Base-by-base conservation (phyloP, 441 rosid species). In the Codiaeum variegatum region DNA sequence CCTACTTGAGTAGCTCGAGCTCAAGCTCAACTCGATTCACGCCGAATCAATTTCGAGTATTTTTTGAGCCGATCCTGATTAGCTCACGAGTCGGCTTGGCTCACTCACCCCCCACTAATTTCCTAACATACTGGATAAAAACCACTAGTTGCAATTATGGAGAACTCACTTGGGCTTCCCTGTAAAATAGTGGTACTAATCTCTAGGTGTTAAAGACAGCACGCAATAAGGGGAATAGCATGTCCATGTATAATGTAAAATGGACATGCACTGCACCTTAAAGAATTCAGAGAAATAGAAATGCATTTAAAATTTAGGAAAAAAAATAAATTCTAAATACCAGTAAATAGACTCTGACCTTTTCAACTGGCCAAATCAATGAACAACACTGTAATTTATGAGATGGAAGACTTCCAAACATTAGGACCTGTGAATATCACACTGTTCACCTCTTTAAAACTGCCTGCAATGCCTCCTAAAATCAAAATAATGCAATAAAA, bases 221-320 rank as follows among this genome's bases (percentile, higher is more conserved):
- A 56, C 29, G 68, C 51, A 62, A 58, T 16, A 51, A 40, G 21
- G 5, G 36, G 44, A 23, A 49, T 31, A 34, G 58, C 75, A 73
- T 59, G 79, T 73, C 82, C 34, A 31, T 40, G 62, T 15, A 74
- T 46, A 32, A 78, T 73, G 66, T 76, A 73, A 62, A 62, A 77
- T 58, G 12, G 66, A 65, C n/a, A 28, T 28, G 66, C 54, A 52
- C 61, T n/a, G 6, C 6, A 69, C 40, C 29, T 10, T 34, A 51
- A 56, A 21, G 3, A 42, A 31, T 23, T 42, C 11, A 5, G 3
- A 40, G 38, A 46, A 46, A 47, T 44, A 6, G 56, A 31, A 47
- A 66, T 11, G 8, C 38, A 32, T 1, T 40, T 13, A 1, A 47
- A 51, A 18, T 51, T 51, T 51, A 51, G 11, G 16, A 29, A 49